Percentiles rank a stretch among this genome's conserved stretches.
Evolutionary conservation across 75 land plant species (phyloP).

Genomic region (Pinus taeda): DNA sequence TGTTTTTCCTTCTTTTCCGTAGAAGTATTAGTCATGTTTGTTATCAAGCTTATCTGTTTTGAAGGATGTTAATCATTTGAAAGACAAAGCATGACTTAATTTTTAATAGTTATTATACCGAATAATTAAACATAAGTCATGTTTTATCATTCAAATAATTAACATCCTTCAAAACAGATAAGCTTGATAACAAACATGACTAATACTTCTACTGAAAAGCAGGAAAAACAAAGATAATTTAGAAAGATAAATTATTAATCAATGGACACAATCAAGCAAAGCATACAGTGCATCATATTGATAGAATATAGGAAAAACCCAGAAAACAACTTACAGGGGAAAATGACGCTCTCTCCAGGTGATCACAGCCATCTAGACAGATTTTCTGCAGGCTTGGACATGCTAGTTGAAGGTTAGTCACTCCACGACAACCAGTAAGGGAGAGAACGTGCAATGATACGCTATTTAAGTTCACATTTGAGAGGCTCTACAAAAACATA

Average conservation of each 20-base stretch:
- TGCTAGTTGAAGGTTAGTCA: constrained; percentile 54
- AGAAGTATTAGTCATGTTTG: not conserved
- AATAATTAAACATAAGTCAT: too few relatives aligned
- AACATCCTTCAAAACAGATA: not conserved
- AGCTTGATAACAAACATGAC: not conserved
- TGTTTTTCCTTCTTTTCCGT: not conserved
- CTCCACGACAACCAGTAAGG: constrained; percentile 76
- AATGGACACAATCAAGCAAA: not conserved
- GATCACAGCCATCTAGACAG: constrained; percentile 84
- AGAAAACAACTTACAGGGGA: constrained; percentile 61
- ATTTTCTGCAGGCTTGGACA: constrained; percentile 78
- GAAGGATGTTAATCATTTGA: too few relatives aligned
- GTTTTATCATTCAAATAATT: too few relatives aligned
- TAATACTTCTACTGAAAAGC: not conserved
- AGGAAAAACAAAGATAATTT: not conserved
- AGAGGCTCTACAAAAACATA: constrained; percentile 59
- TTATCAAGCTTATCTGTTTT: not conserved
- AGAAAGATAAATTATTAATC: not conserved
- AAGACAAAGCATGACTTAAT: too few relatives aligned
- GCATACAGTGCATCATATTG: not conserved
- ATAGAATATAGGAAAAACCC: not conserved
- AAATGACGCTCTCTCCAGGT: constrained; percentile 73
- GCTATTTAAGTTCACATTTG: constrained; percentile 48
- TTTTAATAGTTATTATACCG: too few relatives aligned
- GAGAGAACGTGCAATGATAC: constrained; percentile 67